Evolutionary conservation across 192 early-diverging fungal genomes (phyloP).

Genomic region (Phycomyces blakesleeanus): DNA sequence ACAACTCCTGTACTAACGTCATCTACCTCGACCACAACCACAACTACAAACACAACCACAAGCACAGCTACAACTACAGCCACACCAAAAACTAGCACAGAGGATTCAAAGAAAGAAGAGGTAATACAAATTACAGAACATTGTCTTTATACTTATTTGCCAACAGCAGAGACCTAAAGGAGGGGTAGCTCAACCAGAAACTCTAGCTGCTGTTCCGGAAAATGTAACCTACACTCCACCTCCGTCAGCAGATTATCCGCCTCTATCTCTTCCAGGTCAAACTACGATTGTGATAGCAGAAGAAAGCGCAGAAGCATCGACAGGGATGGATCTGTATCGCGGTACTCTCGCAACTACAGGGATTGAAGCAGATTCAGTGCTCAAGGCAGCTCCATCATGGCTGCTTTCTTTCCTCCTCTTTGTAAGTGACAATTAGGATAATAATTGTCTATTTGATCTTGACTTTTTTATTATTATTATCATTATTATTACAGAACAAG

Average conservation of each 20-base stretch:
- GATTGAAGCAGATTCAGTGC: slow-evolving; percentile 47
- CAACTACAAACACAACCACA: too few species aligned
- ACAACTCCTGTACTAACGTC: not conserved
- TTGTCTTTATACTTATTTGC: too few species aligned
- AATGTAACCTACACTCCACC: slow-evolving; percentile 40
- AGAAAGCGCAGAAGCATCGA: slow-evolving; percentile 69
- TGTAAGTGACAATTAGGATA: slow-evolving; percentile 24
- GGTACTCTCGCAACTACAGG: slow-evolving; percentile 56
- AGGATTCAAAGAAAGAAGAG: slow-evolving; percentile 1
- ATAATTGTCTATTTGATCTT: not conserved
- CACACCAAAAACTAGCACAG: not conserved
- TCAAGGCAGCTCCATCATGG: slow-evolving; percentile 81
- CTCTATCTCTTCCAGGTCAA: slow-evolving; percentile 55
- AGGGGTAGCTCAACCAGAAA: not conserved
- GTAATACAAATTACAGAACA: too few species aligned
- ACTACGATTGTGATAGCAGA: slow-evolving; percentile 74
- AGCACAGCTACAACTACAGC: too few species aligned
- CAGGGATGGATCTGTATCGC: slow-evolving; percentile 68
- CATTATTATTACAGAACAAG: slow-evolving; percentile 43
- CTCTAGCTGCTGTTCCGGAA: not conserved
- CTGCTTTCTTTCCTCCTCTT: slow-evolving; percentile 75
- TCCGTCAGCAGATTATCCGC: slow-evolving; percentile 55
- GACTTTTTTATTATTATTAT: not conserved
- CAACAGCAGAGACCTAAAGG: not conserved
- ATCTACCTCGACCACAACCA: too few species aligned